Percentiles rank a stretch among this genome's conserved stretches.
Conservation (phyloP, 345 rosid species). For the Eucalyptus cladocalyx region DNA sequence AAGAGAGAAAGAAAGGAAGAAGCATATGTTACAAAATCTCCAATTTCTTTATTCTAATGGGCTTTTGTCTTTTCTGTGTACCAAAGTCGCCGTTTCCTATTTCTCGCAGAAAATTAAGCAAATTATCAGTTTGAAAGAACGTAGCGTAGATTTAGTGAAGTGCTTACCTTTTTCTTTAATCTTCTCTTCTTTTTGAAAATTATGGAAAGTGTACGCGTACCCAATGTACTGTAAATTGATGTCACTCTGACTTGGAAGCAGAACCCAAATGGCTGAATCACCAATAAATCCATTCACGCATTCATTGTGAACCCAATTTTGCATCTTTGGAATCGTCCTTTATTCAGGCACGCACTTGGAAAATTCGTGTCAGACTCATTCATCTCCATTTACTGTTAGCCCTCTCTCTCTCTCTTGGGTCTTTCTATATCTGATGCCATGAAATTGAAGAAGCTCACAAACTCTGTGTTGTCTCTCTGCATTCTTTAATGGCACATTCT, state of each 20-base stretch:
- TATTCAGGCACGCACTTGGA: not conserved
- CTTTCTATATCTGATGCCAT: not conserved
- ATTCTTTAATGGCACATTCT: not conserved
- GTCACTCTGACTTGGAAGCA: not conserved
- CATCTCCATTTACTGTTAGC: not conserved
- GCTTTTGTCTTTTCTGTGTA: not conserved
- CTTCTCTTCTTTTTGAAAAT: not conserved
- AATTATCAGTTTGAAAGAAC: not conserved
- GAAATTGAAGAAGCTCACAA: not conserved
- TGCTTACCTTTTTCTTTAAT: not conserved
- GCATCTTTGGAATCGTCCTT: slow-evolving; percentile 4
- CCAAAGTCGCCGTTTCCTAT: not conserved
- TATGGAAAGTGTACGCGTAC: not conserved
- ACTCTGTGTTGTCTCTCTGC: not conserved
- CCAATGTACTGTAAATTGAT: not conserved
- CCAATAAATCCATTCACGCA: slow-evolving; percentile 4
- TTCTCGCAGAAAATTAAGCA: not conserved
- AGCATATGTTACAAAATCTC: not conserved
- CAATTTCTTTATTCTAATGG: not conserved
- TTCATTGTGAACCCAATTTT: slow-evolving; percentile 46
- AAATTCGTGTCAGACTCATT: slow-evolving; percentile 11
- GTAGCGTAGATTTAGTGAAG: not conserved
- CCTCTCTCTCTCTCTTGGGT: not conserved
- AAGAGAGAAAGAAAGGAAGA: not conserved
- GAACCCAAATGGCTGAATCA: slow-evolving; percentile 6